Percentiles rank a stretch among this genome's conserved stretches.
Evolutionary conservation across 1,139 yeast genomes (phyloP).

Genomic region (Candida sojae): DNA sequence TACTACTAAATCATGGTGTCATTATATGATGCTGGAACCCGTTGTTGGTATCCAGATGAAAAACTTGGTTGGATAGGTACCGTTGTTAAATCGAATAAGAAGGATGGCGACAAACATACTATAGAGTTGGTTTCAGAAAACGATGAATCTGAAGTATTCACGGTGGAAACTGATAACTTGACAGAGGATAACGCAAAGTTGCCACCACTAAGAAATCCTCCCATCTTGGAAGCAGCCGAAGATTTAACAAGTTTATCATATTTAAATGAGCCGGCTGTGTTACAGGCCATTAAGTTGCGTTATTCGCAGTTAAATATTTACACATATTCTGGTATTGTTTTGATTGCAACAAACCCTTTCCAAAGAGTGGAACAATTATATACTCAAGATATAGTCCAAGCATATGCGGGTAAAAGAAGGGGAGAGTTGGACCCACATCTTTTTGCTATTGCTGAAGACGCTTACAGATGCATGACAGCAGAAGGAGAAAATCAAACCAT

Average conservation of each 20-base stretch:
- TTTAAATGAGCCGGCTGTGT: slow-evolving; percentile 93
- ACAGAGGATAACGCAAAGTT: slow-evolving; percentile 54
- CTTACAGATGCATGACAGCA: slow-evolving; percentile 92
- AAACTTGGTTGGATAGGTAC: slow-evolving; percentile 92
- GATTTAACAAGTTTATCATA: slow-evolving; percentile 91
- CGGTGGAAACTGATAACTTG: slow-evolving; percentile 53
- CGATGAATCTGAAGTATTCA: slow-evolving; percentile 50
- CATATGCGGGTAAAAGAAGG: slow-evolving; percentile 88
- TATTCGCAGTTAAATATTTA: slow-evolving; percentile 88
- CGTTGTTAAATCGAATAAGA: slow-evolving; percentile 59
- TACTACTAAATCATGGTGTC: slow-evolving; percentile 16
- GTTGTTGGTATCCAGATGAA: slow-evolving; percentile 96
- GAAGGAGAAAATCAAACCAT: slow-evolving; percentile 89
- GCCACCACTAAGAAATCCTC: slow-evolving; percentile 91
- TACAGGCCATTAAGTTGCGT: slow-evolving; percentile 89
- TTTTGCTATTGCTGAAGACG: slow-evolving; percentile 97
- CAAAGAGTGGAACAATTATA: slow-evolving; percentile 89
- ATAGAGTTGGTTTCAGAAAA: slow-evolving; percentile 65
- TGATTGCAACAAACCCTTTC: slow-evolving; percentile 95
- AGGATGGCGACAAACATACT: slow-evolving; percentile 52
- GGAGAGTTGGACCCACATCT: slow-evolving; percentile 96
- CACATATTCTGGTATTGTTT: slow-evolving; percentile 95
- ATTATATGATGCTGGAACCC: slow-evolving; percentile 47
- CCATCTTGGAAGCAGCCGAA: slow-evolving; percentile 89
- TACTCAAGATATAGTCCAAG: slow-evolving; percentile 88